Base-by-base conservation (phyloP, 305 asterid genomes). In the Fraxinus albicans region DNA sequence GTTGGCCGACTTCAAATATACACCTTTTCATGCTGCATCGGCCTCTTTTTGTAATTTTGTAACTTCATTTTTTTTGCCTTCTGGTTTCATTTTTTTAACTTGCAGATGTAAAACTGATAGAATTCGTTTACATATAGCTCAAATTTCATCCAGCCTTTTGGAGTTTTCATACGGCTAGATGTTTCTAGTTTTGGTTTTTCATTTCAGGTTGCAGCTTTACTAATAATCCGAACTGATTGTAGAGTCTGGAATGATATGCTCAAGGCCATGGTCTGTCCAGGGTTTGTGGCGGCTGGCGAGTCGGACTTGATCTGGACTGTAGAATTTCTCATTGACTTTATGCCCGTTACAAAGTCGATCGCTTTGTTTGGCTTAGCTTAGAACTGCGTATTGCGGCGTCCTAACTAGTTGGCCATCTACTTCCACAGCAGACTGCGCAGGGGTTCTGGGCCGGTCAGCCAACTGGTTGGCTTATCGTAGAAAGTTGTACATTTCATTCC, bases 1-100 rank as follows among this genome's bases (percentile, higher is more conserved):
- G 90, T 80, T 78, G 93, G 90, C 84, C 81, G 87, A 83, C 81
- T 77, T 78, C 80, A 76, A 86, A 84, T 76, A 80, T 85, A 81
- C 82, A 84, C 50, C 80, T 92, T 90, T 88, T 92, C 90, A 90
- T 58, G 97, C 82, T 87, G 86, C 82, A 79, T 86, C 82, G 92
- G 84, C 90, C 91, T 74, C 78, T 91, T 91, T 84, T 89, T 91
- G 93, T 84, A 89, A 88, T 89, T 86, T 87, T 81, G 69, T 79
- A n/a, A 38, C 27, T 31, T 29, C 47, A n/a, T 29, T 34, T 73
- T 38, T 79, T 80, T 76, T 77, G 27, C 73, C 21, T 77, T 82
- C 38, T 74, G 42, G 36, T 73, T 84, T 23, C 58, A 53, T 81
- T 19, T 82, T 53, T 83, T 83, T 55, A 80, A 69, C 15, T 29